Percentiles rank a stretch among this genome's conserved stretches.
Conservation (phyloP, 176 grass and related monocot species). For the Chrysopogon serrulatus region DNA sequence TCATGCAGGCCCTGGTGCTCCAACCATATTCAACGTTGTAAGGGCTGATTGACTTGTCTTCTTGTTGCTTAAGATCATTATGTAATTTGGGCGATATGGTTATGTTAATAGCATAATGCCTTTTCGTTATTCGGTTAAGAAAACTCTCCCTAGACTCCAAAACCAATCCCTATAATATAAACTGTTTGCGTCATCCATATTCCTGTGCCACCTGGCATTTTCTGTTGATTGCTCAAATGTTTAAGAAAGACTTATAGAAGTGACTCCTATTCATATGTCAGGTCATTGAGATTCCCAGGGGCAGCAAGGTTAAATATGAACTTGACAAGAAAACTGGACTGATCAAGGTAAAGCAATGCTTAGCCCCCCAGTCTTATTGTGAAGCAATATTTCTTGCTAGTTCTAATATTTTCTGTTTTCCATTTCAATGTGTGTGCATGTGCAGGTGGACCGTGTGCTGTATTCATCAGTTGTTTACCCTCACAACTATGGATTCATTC, state of each 20-base stretch:
- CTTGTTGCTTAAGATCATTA: not conserved
- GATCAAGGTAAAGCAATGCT: constrained; percentile 52
- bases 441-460: constrained; percentile 87
- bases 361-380: not conserved
- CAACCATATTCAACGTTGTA: constrained; percentile 94
- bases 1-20: constrained; percentile 76
- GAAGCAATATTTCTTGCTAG: not conserved
- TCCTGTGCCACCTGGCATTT: not conserved
- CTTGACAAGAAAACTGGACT: constrained; percentile 98
- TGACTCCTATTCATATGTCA: constrained; percentile 10
- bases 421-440: not conserved
- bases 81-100: not conserved
- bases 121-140: no score
- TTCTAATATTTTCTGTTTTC: not conserved
- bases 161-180: not conserved
- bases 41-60: not conserved
- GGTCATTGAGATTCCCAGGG: constrained; percentile 92
- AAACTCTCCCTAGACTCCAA: not conserved
- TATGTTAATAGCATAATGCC: not conserved
- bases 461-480: constrained; percentile 98
- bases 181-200: not conserved
- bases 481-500: constrained; percentile 98
- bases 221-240: not conserved
- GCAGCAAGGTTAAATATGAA: constrained; percentile 98
- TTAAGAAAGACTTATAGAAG: not conserved